phyloP scores from a whole-genome alignment of 1,284 basidiomycete genomes.

The Amylostereum chailletii region DNA sequence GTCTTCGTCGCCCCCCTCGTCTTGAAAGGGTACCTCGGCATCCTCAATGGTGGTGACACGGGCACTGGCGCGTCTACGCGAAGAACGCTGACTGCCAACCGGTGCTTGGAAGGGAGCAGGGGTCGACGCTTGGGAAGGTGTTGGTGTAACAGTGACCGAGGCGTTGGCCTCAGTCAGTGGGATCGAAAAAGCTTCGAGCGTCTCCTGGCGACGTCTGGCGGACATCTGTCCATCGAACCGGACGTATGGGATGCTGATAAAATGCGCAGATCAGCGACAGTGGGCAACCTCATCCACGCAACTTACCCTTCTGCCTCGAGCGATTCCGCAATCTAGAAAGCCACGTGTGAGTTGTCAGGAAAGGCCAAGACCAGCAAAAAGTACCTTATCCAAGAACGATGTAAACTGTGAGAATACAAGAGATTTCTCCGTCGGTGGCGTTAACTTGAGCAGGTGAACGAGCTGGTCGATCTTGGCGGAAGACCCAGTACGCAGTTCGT shows the following conservation, averaged over 20 bases:
- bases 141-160: conserved; percentile 3
- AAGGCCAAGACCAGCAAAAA: conserved; percentile 1
- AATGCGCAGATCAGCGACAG: conserved; percentile 1
- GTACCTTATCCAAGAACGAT: conserved; percentile 70
- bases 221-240: conserved; percentile 82
- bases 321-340: conserved; percentile 58
- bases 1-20: conserved; percentile 7
- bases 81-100: conserved; percentile 11
- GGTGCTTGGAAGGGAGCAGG: conserved; percentile 13
- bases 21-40: neutral
- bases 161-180: conserved; percentile 37
- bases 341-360: neutral
- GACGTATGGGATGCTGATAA: conserved; percentile 58
- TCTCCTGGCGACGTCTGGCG: conserved; percentile 67
- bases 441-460: conserved; percentile 61
- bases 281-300: conserved; percentile 7
- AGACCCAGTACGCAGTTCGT: conserved; percentile 37
- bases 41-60: neutral
- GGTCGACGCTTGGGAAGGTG: conserved; percentile 10
- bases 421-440: conserved; percentile 65
- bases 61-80: conserved; percentile 10
- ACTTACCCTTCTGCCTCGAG: conserved; percentile 56
- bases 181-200: conserved; percentile 64
- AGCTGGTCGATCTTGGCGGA: conserved; percentile 83
- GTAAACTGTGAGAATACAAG: conserved; percentile 85